Evolutionary conservation across 371 early-diverging fungal genomes (phyloP), one percentile per base, ranked within the genome.

Genomic region (Furculomyces boomerangus): DNA sequence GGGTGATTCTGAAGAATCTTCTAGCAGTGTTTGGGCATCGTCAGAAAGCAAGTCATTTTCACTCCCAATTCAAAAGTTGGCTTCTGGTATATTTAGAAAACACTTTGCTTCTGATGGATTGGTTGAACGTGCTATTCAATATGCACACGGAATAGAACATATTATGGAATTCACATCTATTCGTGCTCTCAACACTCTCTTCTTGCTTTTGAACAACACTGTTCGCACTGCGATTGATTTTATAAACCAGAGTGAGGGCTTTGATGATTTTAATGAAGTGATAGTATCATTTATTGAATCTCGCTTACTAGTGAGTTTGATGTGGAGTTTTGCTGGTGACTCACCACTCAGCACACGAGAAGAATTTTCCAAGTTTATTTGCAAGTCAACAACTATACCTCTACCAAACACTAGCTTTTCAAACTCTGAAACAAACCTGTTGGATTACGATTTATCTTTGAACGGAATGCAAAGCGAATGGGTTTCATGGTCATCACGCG

Each of bases 321-420:
- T 95, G 28, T 98, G 98, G 98, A 87, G 88, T 78, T 88, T 97
- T 64, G 73, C 90, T 27, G 98, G 98, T 61, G 95, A 93, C 60
- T 73, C 87, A 35, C 79, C 84, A 50, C 73, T 83, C 25, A 87
- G 82, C 10, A 67, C 76, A 2, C 83, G 97, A 49, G 60, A 75
- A 20, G 68, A 74, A 26, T 74, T 98, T 49, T 87, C 85, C 18
- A 88, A 88, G 32, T 92, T 79, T 66, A 74, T 98, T 26, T 74
- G 83, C 30, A 76, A 79, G 16, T 68, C 77, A 5, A 79, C 87
- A 1, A 81, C 88, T 1, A 78, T 89, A 37, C 93, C 88, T 39
- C 68, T 94, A 48, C 94, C 96, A 1, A 58, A 71, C 20, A 67
- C 71, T 73, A 72, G 37, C 62, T 43, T 31, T 47, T 54, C 50